Evolutionary conservation across 768 basidiomycete genomes (phyloP).

Genomic region (Boletus rubescentipes): DNA sequence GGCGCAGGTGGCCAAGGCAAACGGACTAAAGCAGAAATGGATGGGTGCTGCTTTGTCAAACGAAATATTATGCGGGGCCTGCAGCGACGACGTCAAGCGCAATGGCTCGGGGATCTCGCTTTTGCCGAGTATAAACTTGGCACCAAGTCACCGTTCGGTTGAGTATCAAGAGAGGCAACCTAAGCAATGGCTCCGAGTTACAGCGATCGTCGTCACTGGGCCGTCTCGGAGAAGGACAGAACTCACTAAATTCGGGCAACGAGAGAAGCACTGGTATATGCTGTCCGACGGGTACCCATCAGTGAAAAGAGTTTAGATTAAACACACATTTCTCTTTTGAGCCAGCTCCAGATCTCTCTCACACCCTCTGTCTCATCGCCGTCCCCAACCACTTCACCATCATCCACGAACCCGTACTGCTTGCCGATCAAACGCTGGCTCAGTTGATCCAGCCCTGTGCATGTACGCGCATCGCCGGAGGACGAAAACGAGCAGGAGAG

Average conservation of each 20-base stretch:
- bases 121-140: constrained; percentile 8
- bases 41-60: constrained; percentile 40
- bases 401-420: constrained; percentile 40
- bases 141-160: constrained; percentile 10
- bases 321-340: constrained; percentile 22
- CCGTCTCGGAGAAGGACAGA: too few relatives aligned
- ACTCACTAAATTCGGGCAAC: too few relatives aligned
- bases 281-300: neutral
- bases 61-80: constrained; percentile 34
- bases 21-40: constrained; percentile 32
- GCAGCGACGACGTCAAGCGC: neutral
- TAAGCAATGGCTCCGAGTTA: too few relatives aligned
- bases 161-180: too few relatives aligned
- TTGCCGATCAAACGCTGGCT: constrained; percentile 32
- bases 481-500: constrained; percentile 14
- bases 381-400: constrained; percentile 13
- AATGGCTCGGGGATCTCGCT: constrained; percentile 34
- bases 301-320: constrained; percentile 6
- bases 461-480: neutral
- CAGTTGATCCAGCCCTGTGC: constrained; percentile 14
- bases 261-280: neutral
- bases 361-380: neutral
- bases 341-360: constrained; percentile 28
- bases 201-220: too few relatives aligned
- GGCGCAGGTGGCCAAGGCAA: constrained; percentile 35